Evolutionary conservation across 805 yeast species (phyloP), one percentile per base, ranked within the genome.

Genomic region (Candida cerambycidarum): DNA sequence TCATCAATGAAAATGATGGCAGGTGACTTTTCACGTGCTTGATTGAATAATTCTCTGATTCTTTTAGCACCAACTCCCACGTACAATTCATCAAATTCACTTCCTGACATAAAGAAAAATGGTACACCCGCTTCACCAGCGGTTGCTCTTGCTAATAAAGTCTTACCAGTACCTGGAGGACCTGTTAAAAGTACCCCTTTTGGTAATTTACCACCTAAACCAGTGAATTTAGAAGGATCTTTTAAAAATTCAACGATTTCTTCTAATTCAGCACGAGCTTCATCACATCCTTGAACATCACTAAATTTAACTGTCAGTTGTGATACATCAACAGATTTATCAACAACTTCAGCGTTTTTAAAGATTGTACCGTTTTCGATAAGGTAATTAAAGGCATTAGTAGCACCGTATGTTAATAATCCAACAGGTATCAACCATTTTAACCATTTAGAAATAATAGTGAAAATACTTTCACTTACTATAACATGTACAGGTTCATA

Each of bases 101-200:
- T 88, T 36, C 99, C 99, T 5, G 96, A 87, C 97, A 93, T 92
- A 66, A 92, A 92, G 67, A 90, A 92, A 61, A 93, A 93, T 32
- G 98, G 99, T 17, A 93, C 98, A 43, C 96, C 98, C 5, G 99
- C 98, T 67, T 92, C 98, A 50, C 98, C 98, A 6, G 99, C 99
- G 23, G 97, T 95, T 21, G 99, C 98, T 56, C 98, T 81, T 0
- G 98, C 98, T 50, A 93, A 77, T 52, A 92, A 73, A 1, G 99
- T 93, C 63, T 93, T 92, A 79, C 99, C 99, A 5, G 99, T 92
- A 67, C 99, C 99, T 32, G 99, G 99, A 29, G 99, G 99, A 35
- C 99, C 99, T 10, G 98, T 93, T 51, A 92, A 73, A 45, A 93
- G 71, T 5, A 93, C 96, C 73, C 99, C 99, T 63, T 92, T 93